Conservation (phyloP, 306 rosid genomes). For the Pyrus communis region DNA sequence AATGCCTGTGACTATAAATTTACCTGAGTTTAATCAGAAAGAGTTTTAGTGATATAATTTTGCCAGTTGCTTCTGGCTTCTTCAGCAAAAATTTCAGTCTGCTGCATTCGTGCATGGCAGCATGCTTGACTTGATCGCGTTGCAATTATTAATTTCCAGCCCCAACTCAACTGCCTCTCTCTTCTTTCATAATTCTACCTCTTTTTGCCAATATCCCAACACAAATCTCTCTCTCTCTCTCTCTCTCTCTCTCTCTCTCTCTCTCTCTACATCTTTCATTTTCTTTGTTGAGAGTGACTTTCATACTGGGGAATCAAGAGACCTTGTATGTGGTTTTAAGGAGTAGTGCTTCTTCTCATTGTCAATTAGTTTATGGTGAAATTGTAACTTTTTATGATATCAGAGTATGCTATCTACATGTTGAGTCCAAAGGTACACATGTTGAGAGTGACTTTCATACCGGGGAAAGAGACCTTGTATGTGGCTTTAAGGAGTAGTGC, state of each 20-base stretch:
- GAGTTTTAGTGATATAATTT: slow-evolving; percentile 24
- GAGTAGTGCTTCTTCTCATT: background rate
- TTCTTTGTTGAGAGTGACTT: background rate
- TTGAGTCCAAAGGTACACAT: background rate
- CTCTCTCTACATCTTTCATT: background rate
- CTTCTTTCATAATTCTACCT: slow-evolving; percentile 42
- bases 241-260: too few species aligned
- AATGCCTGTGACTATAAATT: slow-evolving; percentile 8
- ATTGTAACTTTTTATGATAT: too few species aligned
- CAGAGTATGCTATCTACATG: fast-evolving
- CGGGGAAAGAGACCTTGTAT: too few species aligned
- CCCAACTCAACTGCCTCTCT: slow-evolving; percentile 40
- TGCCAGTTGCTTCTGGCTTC: background rate
- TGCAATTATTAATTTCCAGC: slow-evolving; percentile 30
- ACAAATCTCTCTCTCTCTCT: slow-evolving; percentile 13
- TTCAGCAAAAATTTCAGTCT: slow-evolving; percentile 26
- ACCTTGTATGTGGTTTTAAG: too few species aligned
- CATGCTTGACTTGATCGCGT: slow-evolving; percentile 40
- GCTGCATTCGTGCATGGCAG: slow-evolving; percentile 42
- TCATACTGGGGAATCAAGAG: too few species aligned
- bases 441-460: too few species aligned
- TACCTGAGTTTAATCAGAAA: slow-evolving; percentile 27
- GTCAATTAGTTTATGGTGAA: too few species aligned
- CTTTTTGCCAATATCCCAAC: slow-evolving; percentile 31
- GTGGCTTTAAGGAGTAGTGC: background rate